Evolutionary conservation across 1,284 basidiomycete genomes (phyloP), one percentile per base, ranked within the genome.

Genomic region (Schizopora paradoxa): DNA sequence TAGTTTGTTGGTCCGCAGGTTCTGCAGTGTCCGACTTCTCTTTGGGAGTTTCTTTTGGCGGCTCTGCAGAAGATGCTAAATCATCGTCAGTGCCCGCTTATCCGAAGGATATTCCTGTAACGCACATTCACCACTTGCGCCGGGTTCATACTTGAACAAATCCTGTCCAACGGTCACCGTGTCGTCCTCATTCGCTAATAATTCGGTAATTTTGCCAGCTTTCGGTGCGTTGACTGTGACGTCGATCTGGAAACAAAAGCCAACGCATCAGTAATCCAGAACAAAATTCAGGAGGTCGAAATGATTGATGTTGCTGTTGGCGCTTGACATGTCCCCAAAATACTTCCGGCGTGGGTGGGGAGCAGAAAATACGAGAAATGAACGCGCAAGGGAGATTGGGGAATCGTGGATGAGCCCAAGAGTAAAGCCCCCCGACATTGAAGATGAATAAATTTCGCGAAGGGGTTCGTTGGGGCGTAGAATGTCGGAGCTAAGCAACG

Each of bases 161-260:
- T 98, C 94, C 67, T 97, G 91, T 27, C 96, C 95, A 36, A 98
- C 93, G 14, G 82, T 74, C 51, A 98, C 95, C 8, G 92, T 97
- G 60, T 93, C 88, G 61, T 99, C 95, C 66, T 98, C 94, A 42
- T 78, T 76, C 33, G 87, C 93, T 36, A 95, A 79, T 23, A 90
- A 70, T 65, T 97, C 89, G 18, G 83, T 77, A 56, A 99, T 93
- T 48, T 76, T 94, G 23, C 95, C 95, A 7, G 91, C 77, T 58
- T 80, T 73, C 13, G 95, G 90, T 8, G 95, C 91, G 64, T 98
- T 99, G 51, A 99, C 95, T 6, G 91, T 87, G 35, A 99, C 91
- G 64, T 99, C 95, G 58, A 98, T 98, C 92, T 95, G 61, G 10
- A 22, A 32, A 28, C 10, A 22, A 37, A 25, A 8, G 11, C 13